Percentiles rank a stretch among this genome's conserved stretches.
Conservation (phyloP, 257 asterid species). For the Solanum acaule region DNA sequence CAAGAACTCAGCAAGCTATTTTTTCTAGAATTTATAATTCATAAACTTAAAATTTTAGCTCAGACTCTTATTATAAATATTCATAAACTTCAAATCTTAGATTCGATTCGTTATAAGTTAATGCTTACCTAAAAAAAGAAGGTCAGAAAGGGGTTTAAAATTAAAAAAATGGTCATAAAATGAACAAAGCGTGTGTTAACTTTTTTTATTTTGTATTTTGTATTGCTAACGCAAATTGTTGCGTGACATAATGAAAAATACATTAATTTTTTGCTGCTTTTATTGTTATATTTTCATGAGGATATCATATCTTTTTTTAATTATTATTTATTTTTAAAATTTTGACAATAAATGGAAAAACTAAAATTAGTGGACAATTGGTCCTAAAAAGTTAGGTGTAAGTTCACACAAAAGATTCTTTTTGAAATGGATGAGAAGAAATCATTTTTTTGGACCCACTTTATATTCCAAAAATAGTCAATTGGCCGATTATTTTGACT, state of each 20-base stretch:
- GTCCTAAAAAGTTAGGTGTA: background rate
- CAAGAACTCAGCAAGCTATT: background rate
- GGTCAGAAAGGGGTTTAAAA: background rate
- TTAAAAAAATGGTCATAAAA: background rate
- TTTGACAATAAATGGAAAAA: background rate
- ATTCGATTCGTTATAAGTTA: fast-evolving
- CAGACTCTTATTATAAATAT: background rate
- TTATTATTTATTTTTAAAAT: background rate
- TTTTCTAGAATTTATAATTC: background rate
- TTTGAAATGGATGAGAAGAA: background rate
- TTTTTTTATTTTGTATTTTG: background rate
- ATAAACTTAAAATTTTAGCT: background rate
- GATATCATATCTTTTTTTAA: background rate
- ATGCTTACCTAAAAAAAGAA: background rate
- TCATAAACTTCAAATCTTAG: background rate
- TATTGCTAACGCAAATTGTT: background rate
- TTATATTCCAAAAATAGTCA: background rate
- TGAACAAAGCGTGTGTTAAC: background rate
- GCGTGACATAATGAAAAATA: background rate
- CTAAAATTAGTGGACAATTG: background rate
- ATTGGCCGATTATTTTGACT: background rate
- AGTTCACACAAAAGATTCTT: background rate
- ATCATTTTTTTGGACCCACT: background rate
- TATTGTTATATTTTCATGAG: background rate
- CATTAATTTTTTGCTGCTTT: background rate